Evolutionary conservation across 805 yeast genomes (phyloP), one percentile per base, ranked within the genome.

Genomic region (Candida morakotiae): DNA sequence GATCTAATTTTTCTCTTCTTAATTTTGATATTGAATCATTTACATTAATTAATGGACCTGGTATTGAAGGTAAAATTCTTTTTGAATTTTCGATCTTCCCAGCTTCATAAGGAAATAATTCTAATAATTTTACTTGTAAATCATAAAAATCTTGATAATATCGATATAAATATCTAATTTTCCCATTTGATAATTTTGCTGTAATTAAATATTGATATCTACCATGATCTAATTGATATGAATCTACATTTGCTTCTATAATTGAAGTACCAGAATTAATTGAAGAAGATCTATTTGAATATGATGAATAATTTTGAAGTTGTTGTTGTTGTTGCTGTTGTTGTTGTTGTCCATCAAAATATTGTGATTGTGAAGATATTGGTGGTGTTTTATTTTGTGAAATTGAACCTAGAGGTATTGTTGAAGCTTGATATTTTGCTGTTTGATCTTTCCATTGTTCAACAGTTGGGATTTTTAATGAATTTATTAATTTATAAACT

Each of bases 101-200:
- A 7, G 97, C 95, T 60, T 91, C 98, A 42, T 74, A 79, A 6
- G 97, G 97, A 69, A 85, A 93, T 19, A 80, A 71, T 50, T 84
- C 93, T 35, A 91, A 68, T 35, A 93, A 67, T 44, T 73, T 77
- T 36, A 88, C 88, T 57, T 93, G 98, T 55, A 89, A 76, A 56
- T 93, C 95, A 59, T 89, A 93, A 56, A 93, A 93, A 63, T 93
- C 98, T 58, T 91, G 96, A 62, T 93, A 93, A 62, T 75, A 89
- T 42, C 98, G 73, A 59, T 93, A 87, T 45, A 93, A 66, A 42
- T 79, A 77, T 40, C 96, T 71, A 15, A 62, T 57, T 36, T 71
- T 70, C n/a, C 91, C 93, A 54, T 81, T 78, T 13, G 81, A 71
- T 46, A 87, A 60, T 39, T 74, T 70, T 18, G 84, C 87, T 23